Evolutionary conservation across 192 early-diverging fungal genomes (phyloP), one percentile per base, ranked within the genome.

Genomic region (Coemansia sp.): DNA sequence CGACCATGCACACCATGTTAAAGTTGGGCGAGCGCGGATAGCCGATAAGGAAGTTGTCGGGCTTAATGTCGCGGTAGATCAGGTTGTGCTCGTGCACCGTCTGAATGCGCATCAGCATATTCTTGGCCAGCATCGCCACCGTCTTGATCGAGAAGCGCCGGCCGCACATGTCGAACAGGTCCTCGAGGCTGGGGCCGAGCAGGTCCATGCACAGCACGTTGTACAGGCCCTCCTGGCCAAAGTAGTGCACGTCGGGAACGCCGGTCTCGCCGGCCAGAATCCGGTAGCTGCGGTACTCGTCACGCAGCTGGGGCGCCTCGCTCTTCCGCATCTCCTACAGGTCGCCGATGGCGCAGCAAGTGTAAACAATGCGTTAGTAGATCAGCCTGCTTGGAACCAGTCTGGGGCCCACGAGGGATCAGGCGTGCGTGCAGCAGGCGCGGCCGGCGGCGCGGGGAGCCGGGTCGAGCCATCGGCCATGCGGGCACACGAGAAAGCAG

Each of bases 11-110:
- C 17, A 98, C 81, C 60, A 81, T 66, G 52, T 84, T 87, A 36
- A 78, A 77, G 20, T 67, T 67, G 21, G 80, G 71, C 8, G 84
- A 82, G 29, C 71, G 67, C 4, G 82, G 86, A 26, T 88, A 83
- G 15, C 95, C 95, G 44, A 96, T 85, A 58, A 98, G 75, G 59
- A 98, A 98, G 79, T 98, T 98, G 68, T 98, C 95, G 27, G 95
- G 95, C 70, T 98, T 98, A 70, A 98, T 95, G 72, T 98, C 95
- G 47, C 95, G 85, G 76, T 98, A 98, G 28, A 98, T 91, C 36
- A 97, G 70, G 60, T 93, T 94, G 64, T 88, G 83, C 62, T 97
- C 94, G 64, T 98, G 95, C 42, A 98, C 90, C 0, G 86, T 83
- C 79, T 95, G 90, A 11, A 98, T 88, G 39, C 91, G 87, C 30